Evolutionary conservation across 1,139 yeast species (phyloP), one percentile per base, ranked within the genome.

Genomic region (Kodamaea arcana): DNA sequence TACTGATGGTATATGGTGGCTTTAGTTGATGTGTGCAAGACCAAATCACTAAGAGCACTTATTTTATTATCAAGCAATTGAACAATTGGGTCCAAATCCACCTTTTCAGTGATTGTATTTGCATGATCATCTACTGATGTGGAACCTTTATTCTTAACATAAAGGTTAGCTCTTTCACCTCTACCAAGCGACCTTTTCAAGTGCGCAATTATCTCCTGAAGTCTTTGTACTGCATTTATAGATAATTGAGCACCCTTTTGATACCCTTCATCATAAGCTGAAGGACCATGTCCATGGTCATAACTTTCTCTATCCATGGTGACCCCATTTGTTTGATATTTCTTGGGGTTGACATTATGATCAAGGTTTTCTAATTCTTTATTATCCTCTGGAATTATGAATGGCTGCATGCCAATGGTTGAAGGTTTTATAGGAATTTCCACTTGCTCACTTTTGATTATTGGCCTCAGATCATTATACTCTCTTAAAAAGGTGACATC

Each of bases 201-300:
- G 4, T 26, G 31, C 6, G 15, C 28, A 5, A 44, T 27, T 11
- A 47, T 34, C n/a, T 24, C 45, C 22, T 34, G 44, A 31, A 45
- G 34, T 18, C 53, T 56, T 4, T 36, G 45, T 31, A 57, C 62
- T 16, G 68, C 41, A 7, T 37, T 41, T 13, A 39, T 47, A 3
- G 70, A 58, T 42, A 54, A 61, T 28, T 56, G 46, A 2, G 60
- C 44, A 0, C 74, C 74, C 29, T 48, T 54, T 10, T 52, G 53
- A 39, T 52, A 66, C 4, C 75, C 75, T 35, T 49, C 50, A 24
- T 63, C 61, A 35, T 56, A 69, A 1, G 73, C 52, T 2, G 58
- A 45, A 5, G 58, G 56, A 0, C 60, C 62, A 29, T 58, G 54
- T 11, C 50, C 60, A 36, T 56, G 58, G 32, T 55, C 41, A 28